phyloP scores from a whole-genome alignment of 148 eudicot species.

The Gaultheria prostrata region DNA sequence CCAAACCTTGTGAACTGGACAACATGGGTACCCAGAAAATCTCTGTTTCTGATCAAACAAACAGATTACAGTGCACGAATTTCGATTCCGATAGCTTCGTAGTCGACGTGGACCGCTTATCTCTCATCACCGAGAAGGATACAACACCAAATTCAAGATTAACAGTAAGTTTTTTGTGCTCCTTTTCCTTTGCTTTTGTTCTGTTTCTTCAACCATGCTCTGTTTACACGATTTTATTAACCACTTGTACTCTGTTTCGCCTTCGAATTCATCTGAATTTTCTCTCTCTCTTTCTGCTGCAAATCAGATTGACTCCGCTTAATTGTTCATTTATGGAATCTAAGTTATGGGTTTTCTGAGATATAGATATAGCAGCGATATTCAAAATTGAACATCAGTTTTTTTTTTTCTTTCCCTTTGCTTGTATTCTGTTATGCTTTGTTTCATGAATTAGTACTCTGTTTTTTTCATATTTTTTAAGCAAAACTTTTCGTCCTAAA shows the following conservation, averaged over 20 bases:
- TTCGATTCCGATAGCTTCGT: conserved; percentile 47
- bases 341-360: not conserved
- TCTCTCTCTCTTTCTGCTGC: not conserved
- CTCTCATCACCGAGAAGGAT: conserved; percentile 49
- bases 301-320: not conserved
- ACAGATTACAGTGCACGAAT: conserved; percentile 21
- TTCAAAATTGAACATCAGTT: not conserved
- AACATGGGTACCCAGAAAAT: conserved; percentile 28
- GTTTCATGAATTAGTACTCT: not conserved
- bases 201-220: not conserved
- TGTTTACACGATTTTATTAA: not conserved
- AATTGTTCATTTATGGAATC: not conserved
- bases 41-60: conserved; percentile 35
- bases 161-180: conserved; percentile 38
- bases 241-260: not conserved
- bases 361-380: not conserved
- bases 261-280: not conserved
- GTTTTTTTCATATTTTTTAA: not conserved
- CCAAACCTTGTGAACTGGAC: conserved; percentile 19
- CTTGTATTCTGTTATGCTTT: not conserved
- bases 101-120: conserved; percentile 60
- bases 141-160: conserved; percentile 46
- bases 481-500: no score
- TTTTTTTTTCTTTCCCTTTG: not conserved
- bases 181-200: conserved; percentile 4